phyloP scores from a whole-genome alignment of 2,329 filamentous ascomycete genomes.

The Monilinia vaccinii-corymbosi region DNA sequence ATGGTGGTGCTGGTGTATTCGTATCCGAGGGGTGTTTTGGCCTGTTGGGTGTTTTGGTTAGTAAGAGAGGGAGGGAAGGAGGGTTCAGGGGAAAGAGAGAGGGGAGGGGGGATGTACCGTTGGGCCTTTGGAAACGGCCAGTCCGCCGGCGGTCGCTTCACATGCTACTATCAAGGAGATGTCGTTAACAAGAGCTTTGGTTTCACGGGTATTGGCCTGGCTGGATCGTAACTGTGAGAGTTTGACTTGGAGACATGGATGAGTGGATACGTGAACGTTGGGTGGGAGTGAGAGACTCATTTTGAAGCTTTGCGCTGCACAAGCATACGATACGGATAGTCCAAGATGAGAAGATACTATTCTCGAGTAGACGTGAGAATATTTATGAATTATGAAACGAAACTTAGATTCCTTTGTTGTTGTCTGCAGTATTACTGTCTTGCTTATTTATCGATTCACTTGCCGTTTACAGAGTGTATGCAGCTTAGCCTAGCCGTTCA shows the following conservation, averaged over 20 bases:
- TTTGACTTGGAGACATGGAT: slow-evolving; percentile 82
- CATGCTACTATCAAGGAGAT: slow-evolving; percentile 74
- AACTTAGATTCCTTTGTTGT: not conserved
- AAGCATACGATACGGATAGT: not conserved
- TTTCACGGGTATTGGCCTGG: slow-evolving; percentile 61
- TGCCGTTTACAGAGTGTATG: too few relatives aligned
- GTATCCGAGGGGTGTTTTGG: slow-evolving; percentile 68
- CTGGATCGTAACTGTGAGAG: slow-evolving; percentile 79
- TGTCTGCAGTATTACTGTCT: too few relatives aligned
- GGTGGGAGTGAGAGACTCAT: slow-evolving; percentile 37
- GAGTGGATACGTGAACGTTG: slow-evolving; percentile 69
- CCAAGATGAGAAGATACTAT: not conserved
- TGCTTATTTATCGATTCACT: too few relatives aligned
- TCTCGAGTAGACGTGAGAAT: too few relatives aligned
- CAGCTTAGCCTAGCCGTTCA: too few relatives aligned
- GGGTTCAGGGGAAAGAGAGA: not conserved
- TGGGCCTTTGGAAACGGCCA: slow-evolving; percentile 49
- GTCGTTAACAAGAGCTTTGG: slow-evolving; percentile 75
- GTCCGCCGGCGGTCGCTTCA: slow-evolving; percentile 62
- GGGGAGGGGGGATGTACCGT: slow-evolving; percentile 41
- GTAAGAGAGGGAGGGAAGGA: not conserved
- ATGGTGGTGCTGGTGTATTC: slow-evolving; percentile 59
- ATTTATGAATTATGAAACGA: too few relatives aligned
- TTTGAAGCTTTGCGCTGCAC: not conserved
- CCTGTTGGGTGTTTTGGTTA: slow-evolving; percentile 39